Evolutionary conservation across 2,329 filamentous ascomycete species (phyloP).

Genomic region (Penicillium sp.): DNA sequence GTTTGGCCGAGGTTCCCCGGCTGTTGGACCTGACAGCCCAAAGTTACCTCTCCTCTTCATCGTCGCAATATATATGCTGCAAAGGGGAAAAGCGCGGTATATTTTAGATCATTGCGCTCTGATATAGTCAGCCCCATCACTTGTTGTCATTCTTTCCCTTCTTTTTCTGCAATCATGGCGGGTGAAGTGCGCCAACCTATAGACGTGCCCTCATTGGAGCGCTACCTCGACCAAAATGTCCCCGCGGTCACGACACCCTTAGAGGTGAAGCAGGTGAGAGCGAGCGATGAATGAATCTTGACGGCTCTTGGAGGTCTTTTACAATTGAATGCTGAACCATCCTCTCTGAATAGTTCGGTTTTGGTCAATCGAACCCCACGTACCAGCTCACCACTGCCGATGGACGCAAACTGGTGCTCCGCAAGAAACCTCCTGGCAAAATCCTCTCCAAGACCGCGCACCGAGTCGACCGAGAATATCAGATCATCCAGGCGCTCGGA

Average conservation of each 20-base stretch:
- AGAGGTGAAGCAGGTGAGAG: conserved; percentile 75
- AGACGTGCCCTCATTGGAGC: conserved; percentile 70
- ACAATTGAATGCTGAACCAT: neutral
- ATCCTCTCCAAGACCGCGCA: conserved; percentile 91
- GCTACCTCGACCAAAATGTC: conserved; percentile 71
- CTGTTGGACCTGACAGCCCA: conserved; percentile 3
- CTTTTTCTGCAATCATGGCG: conserved; percentile 55
- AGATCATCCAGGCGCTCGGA: conserved; percentile 77
- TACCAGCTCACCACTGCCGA: conserved; percentile 77
- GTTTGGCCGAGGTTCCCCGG: conserved; percentile 19
- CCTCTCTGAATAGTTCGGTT: conserved; percentile 65
- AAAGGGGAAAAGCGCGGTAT: neutral
- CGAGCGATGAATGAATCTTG: too few species aligned
- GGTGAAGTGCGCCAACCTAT: conserved; percentile 86
- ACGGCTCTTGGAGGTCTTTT: neutral
- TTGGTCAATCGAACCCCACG: conserved; percentile 95
- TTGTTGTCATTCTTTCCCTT: neutral
- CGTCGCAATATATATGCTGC: conserved; percentile 6
- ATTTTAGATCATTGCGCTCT: too few species aligned
- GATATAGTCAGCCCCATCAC: too few species aligned
- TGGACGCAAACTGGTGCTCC: conserved; percentile 72
- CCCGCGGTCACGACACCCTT: conserved; percentile 77
- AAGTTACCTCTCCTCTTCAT: neutral
- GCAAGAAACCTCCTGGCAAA: conserved; percentile 95
- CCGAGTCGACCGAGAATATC: conserved; percentile 92